Evolutionary conservation across 1,139 yeast genomes (phyloP).

Genomic region (Yamadazyma diospyri): DNA sequence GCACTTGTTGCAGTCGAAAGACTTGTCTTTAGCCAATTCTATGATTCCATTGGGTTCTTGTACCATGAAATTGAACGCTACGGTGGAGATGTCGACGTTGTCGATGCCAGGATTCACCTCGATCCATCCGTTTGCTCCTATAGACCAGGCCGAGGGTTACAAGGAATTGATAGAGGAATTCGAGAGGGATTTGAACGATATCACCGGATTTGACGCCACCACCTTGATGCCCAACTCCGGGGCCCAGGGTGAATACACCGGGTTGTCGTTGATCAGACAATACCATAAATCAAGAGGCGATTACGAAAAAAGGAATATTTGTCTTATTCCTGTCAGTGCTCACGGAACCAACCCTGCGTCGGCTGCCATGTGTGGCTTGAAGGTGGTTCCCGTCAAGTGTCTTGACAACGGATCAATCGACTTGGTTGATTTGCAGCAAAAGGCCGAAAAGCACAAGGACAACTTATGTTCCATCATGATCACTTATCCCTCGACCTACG

Average conservation of each 20-base stretch:
- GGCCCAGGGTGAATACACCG: conserved; percentile 97
- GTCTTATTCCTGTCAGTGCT: conserved; percentile 94
- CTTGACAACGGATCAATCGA: conserved; percentile 82
- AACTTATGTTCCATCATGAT: conserved; percentile 89
- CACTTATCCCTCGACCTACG: conserved; percentile 96
- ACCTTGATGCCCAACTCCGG: conserved; percentile 97
- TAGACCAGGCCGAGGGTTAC: conserved; percentile 84
- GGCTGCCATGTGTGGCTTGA: conserved; percentile 95
- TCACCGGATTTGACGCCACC: conserved; percentile 92
- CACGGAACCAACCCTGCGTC: conserved; percentile 99
- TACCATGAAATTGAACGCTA: conserved; percentile 95
- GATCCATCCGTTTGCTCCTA: conserved; percentile 91
- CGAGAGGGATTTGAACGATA: conserved; percentile 81
- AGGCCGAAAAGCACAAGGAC: conserved; percentile 67
- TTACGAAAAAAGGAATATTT: conserved; percentile 68
- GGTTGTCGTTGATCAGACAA: conserved; percentile 79
- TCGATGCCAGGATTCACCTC: conserved; percentile 91
- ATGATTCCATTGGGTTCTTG: conserved; percentile 98
- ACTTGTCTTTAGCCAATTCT: conserved; percentile 87
- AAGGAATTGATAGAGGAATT: conserved; percentile 68
- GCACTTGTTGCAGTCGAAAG: conserved; percentile 81
- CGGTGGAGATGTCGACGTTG: conserved; percentile 91
- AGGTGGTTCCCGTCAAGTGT: conserved; percentile 91
- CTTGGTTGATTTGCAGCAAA: conserved; percentile 64
- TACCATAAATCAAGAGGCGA: conserved; percentile 75